Evolutionary conservation across 2,329 filamentous ascomycete genomes (phyloP).

Genomic region (Mycocentrospora acerina): DNA sequence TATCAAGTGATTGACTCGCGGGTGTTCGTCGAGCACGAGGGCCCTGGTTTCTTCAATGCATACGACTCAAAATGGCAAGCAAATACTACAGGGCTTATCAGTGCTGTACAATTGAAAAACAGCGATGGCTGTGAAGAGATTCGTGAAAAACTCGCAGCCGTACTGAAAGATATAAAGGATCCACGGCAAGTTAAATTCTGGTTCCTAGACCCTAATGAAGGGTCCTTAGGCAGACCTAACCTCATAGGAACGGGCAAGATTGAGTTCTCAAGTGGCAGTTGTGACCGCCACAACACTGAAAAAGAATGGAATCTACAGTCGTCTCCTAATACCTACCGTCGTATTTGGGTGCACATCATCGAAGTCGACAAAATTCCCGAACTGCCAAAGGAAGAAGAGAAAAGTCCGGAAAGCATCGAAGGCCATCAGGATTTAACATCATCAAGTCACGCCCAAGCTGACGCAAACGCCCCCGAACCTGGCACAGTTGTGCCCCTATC

Average conservation of each 20-base stretch:
- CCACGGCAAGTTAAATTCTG: conserved; percentile 44
- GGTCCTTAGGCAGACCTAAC: conserved; percentile 30
- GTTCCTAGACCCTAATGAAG: conserved; percentile 37
- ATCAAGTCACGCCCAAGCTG: conserved; percentile 1
- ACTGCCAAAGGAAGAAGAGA: conserved; percentile 21
- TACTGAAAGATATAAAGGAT: conserved; percentile 35
- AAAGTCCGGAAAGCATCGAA: conserved; percentile 3
- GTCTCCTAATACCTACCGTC: conserved; percentile 21
- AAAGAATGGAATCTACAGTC: conserved; percentile 31
- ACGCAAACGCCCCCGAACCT: conserved; percentile 3
- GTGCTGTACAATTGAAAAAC: conserved; percentile 24
- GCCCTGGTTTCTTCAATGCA: conserved; percentile 39
- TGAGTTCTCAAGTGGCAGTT: conserved; percentile 34
- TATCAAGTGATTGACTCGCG: conserved; percentile 39
- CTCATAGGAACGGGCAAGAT: conserved; percentile 35
- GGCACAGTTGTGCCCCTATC: conserved; percentile 5
- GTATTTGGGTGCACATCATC: conserved; percentile 39
- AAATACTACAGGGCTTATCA: conserved; percentile 12
- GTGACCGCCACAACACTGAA: conserved; percentile 25
- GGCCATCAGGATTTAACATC: background rate
- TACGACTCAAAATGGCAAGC: conserved; percentile 29
- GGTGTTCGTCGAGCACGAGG: conserved; percentile 38
- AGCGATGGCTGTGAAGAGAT: conserved; percentile 31
- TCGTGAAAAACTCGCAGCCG: conserved; percentile 28
- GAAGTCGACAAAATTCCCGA: conserved; percentile 34